Conservation (phyloP, 1,284 basidiomycete genomes). For the Sporisorium iseilematis-ciliati region DNA sequence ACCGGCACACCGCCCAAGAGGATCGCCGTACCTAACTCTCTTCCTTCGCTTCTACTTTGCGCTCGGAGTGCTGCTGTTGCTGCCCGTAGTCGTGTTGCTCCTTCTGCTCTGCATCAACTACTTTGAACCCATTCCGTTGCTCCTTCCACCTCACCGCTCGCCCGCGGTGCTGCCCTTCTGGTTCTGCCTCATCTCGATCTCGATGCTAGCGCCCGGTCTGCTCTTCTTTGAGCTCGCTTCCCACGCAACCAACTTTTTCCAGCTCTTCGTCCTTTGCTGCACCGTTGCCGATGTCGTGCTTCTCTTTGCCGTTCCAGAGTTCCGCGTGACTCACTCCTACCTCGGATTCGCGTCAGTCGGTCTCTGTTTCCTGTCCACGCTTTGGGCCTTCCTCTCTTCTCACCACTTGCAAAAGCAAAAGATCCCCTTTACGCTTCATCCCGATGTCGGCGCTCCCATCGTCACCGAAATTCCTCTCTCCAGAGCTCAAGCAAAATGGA, state of each 20-base stretch:
- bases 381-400: slow-evolving; percentile 46
- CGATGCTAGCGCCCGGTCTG: slow-evolving; percentile 47
- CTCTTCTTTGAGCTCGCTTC: slow-evolving; percentile 59
- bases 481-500: slow-evolving; percentile 48
- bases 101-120: slow-evolving; percentile 49
- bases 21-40: slow-evolving; percentile 42
- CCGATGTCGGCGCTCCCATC: slow-evolving; percentile 42
- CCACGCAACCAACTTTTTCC: slow-evolving; percentile 48
- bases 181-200: slow-evolving; percentile 46
- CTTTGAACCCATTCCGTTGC: slow-evolving; percentile 49
- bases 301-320: slow-evolving; percentile 36
- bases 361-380: slow-evolving; percentile 37
- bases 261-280: slow-evolving; percentile 42
- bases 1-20: slow-evolving; percentile 11
- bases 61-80: slow-evolving; percentile 40
- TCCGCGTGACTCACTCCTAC: slow-evolving; percentile 45
- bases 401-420: slow-evolving; percentile 33
- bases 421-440: slow-evolving; percentile 41
- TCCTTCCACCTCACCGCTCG: slow-evolving; percentile 49
- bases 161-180: slow-evolving; percentile 52
- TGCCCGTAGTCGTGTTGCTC: slow-evolving; percentile 35
- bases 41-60: slow-evolving; percentile 45
- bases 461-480: slow-evolving; percentile 41
- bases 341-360: slow-evolving; percentile 38
- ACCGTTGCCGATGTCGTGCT: slow-evolving; percentile 34